A percentile compares a stretch with the other conserved stretches of the same genome.
Evolutionary conservation across 169 alveolate genomes (phyloP).

Genomic region (Cyclospora cayetanensis): DNA sequence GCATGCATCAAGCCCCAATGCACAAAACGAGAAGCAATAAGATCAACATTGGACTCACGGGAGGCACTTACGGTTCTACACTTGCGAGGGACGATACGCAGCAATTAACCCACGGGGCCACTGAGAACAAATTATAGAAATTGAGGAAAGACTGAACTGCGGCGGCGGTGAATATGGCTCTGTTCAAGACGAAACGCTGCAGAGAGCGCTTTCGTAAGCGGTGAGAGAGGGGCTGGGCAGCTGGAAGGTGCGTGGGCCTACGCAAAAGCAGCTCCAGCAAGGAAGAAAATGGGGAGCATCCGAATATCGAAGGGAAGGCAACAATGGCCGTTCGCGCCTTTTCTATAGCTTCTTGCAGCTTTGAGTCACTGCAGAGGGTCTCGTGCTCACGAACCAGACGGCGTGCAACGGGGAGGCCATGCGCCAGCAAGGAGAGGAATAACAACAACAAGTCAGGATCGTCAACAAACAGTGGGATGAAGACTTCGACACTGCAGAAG

Average conservation of each 20-base stretch:
- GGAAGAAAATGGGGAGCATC: constrained; percentile 61
- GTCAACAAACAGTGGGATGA: constrained; percentile 70
- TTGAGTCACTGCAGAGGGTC: constrained; percentile 29
- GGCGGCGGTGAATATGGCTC: too few relatives aligned
- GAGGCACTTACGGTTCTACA: too few relatives aligned
- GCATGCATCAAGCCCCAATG: too few relatives aligned
- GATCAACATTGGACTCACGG: too few relatives aligned
- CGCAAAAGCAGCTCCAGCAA: constrained; percentile 69
- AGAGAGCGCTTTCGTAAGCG: too few relatives aligned
- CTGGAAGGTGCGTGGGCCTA: not conserved
- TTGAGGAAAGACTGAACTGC: too few relatives aligned
- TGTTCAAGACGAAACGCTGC: too few relatives aligned
- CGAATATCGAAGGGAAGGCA: constrained; percentile 57
- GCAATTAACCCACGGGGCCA: too few relatives aligned
- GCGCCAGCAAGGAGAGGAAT: constrained; percentile 51
- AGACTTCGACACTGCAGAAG: constrained; percentile 65
- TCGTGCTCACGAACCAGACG: constrained; percentile 41
- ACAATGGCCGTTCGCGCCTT: constrained; percentile 42
- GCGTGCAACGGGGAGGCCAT: constrained; percentile 47
- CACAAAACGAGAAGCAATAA: too few relatives aligned
- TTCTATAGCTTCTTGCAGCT: constrained; percentile 25
- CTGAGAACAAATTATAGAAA: too few relatives aligned
- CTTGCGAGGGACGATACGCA: too few relatives aligned
- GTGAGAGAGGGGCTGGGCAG: too few relatives aligned
- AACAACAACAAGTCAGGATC: constrained; percentile 27